Evolutionary conservation across 2,329 filamentous ascomycete species (phyloP).

Genomic region (Aspergillus jensenii): DNA sequence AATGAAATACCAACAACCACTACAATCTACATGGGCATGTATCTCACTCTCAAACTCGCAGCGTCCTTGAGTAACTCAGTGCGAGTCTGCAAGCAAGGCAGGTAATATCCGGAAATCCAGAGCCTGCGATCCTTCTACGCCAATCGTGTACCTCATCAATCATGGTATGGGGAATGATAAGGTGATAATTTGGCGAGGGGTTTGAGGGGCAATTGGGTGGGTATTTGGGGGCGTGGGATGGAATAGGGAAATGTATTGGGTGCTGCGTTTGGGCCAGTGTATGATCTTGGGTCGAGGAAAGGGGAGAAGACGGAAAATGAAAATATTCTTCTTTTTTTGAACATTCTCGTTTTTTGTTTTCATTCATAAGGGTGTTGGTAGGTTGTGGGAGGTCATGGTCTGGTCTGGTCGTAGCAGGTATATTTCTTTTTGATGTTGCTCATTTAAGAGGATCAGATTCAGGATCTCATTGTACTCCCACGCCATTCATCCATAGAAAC

Average conservation of each 20-base stretch:
- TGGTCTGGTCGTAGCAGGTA: conserved; percentile 18
- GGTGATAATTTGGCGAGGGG: conserved; percentile 78
- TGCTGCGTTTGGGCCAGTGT: neutral
- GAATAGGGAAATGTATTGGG: neutral
- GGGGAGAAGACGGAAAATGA: neutral
- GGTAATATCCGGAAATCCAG: conserved; percentile 20
- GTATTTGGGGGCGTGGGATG: neutral
- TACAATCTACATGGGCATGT: conserved; percentile 25
- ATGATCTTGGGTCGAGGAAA: neutral
- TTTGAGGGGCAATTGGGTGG: neutral
- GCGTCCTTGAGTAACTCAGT: conserved; percentile 33
- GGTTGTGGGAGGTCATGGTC: neutral
- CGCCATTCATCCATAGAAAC: conserved; percentile 14
- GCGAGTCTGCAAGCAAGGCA: conserved; percentile 45
- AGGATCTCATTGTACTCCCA: conserved; percentile 14
- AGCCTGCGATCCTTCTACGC: conserved; percentile 66
- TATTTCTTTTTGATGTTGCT: conserved; percentile 15
- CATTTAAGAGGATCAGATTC: conserved; percentile 18
- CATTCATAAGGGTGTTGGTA: conserved; percentile 15
- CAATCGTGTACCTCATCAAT: conserved; percentile 93
- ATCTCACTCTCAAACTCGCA: conserved; percentile 44
- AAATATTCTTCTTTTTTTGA: conserved; percentile 3
- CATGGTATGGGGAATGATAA: conserved; percentile 54
- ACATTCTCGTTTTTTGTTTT: conserved; percentile 11
- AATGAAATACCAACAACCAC: neutral